Base-by-base conservation (phyloP, 1,284 basidiomycete genomes). In the Erythrobasidium hasegawianum region DNA sequence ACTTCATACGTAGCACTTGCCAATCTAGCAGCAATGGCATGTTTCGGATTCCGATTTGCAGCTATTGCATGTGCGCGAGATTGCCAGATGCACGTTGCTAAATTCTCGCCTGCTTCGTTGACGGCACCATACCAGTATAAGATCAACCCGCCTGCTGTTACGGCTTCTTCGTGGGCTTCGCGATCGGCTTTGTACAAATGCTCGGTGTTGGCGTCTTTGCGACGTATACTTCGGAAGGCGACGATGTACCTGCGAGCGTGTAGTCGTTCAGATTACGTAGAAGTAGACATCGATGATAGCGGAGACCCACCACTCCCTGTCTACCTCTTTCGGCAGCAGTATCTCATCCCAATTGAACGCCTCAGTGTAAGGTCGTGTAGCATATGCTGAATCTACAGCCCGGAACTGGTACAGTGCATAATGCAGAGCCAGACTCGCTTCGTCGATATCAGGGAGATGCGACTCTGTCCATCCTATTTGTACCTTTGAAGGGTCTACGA, bases 41-140 rank as follows among this genome's bases (percentile, higher is more conserved):
- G 92, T 71, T 87, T 83, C 13, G 89, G 89, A 4, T 86, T 83
- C 1, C 85, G 83, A 72, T 86, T 90, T 0, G 91, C 91, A 7
- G 85, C 85, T 39, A 86, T 79, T 0, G 92, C 92, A 71, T 90
- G 87, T 70, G 83, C 82, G 3, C 90, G 85, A 43, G 87, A 89
- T 77, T 90, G 88, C 92, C 92, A 96, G 56, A 95, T 87, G 79
- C 92, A 95, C n/a, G 91, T 94, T 2, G 92, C 90, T 58, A 94
- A 84, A 76, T 95, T 95, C 77, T 89, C 81, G 0, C 90, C 87
- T 0, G 86, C 87, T 18, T 57, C 56, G 40, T 55, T 56, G 3
- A 56, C 59, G 0, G 38, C 18, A 18, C 56, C 41, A 14, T 55
- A 57, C 71, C 72, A 72, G 41, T 72, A 72, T 10, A 66, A 33